These are phyloP conservation scores for Fusarium siculi DNA, from an alignment of 2,329 filamentous ascomycete genomes.

Conservation along the genomic window DNA sequence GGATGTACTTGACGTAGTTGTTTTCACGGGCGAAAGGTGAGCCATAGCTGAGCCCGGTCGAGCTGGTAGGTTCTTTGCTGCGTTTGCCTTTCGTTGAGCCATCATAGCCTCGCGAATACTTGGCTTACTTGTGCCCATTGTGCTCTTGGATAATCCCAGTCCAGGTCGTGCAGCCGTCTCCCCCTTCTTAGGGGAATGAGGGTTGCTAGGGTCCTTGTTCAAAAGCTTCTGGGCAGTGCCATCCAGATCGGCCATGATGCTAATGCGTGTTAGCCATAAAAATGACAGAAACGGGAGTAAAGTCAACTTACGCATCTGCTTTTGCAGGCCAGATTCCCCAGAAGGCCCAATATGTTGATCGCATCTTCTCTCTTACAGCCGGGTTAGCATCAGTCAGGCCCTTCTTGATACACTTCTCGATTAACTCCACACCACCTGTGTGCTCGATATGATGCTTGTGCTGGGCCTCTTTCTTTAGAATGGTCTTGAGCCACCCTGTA, in stretches of 20 bases:
- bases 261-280: constrained; percentile 49
- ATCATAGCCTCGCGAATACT: constrained; percentile 85
- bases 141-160: constrained; percentile 71
- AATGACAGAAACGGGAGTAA: not conserved
- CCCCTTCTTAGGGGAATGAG: constrained; percentile 71
- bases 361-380: constrained; percentile 86
- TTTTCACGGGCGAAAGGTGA: constrained; percentile 64
- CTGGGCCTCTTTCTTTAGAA: constrained; percentile 79
- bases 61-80: constrained; percentile 61
- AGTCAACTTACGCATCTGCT: constrained; percentile 73
- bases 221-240: constrained; percentile 81
- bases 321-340: constrained; percentile 79
- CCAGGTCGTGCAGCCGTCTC: constrained; percentile 63
- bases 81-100: constrained; percentile 77
- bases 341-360: constrained; percentile 88
- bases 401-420: constrained; percentile 90
- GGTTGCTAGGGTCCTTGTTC: constrained; percentile 85
- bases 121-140: constrained; percentile 66
- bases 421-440: constrained; percentile 80
- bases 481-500: constrained; percentile 83
- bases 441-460: constrained; percentile 89
- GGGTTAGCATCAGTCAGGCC: constrained; percentile 91
- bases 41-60: constrained; percentile 74
- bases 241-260: constrained; percentile 83
- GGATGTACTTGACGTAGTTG: constrained; percentile 45